Evolutionary conservation across 2,329 filamentous ascomycete species (phyloP).

Genomic region (Tolypocladium paradoxum): DNA sequence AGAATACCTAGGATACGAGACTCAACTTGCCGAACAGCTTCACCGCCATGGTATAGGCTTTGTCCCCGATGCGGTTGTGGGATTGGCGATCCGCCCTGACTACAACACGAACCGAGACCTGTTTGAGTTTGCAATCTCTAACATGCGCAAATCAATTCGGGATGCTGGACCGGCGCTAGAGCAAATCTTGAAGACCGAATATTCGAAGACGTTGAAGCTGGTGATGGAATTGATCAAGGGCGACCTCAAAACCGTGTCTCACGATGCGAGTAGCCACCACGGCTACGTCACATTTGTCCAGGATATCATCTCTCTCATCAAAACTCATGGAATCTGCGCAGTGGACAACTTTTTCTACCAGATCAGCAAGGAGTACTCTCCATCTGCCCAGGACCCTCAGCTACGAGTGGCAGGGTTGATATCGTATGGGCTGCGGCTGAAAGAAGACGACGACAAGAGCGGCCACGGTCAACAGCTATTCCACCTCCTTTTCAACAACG

Average conservation of each 20-base stretch:
- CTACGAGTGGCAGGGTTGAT: conserved; percentile 45
- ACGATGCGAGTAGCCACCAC: conserved; percentile 29
- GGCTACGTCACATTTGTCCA: conserved; percentile 41
- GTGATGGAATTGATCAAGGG: conserved; percentile 44
- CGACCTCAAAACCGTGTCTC: conserved; percentile 31
- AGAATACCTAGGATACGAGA: conserved; percentile 35
- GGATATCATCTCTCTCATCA: conserved; percentile 40
- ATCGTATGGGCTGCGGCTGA: conserved; percentile 43
- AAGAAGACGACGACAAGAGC: conserved; percentile 38
- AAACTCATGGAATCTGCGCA: conserved; percentile 41
- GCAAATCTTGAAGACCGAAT: conserved; percentile 27
- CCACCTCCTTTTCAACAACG: conserved; percentile 46
- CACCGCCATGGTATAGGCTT: conserved; percentile 30
- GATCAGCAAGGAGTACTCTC: conserved; percentile 44
- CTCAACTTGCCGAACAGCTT: conserved; percentile 36
- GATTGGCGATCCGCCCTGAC: conserved; percentile 26
- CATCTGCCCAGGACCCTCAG: conserved; percentile 43
- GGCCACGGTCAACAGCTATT: conserved; percentile 38
- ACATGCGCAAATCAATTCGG: conserved; percentile 39
- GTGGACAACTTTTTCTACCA: conserved; percentile 47
- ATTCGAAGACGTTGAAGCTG: conserved; percentile 29
- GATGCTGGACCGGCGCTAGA: conserved; percentile 23
- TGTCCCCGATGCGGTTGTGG: conserved; percentile 27
- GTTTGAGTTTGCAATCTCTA: conserved; percentile 36
- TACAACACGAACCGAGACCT: conserved; percentile 38